phyloP scores from a whole-genome alignment of 257 asterid species.

The Solanum peruvianum region DNA sequence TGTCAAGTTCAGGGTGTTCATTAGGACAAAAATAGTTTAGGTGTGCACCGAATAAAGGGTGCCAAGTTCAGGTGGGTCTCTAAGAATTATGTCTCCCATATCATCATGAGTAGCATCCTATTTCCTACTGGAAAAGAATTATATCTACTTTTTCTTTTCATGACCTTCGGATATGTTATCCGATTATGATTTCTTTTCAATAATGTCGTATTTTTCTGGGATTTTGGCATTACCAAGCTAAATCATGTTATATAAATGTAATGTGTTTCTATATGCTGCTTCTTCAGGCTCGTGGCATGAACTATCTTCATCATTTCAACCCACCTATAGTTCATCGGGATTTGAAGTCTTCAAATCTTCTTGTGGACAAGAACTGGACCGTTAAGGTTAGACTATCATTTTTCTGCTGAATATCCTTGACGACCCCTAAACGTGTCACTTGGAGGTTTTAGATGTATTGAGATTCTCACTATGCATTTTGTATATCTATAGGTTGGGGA shows the following conservation, averaged over 20 bases:
- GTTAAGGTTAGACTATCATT: constrained; percentile 57
- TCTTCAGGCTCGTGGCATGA: constrained; percentile 88
- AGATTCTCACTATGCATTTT: not conserved
- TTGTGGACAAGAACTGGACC: constrained; percentile 94
- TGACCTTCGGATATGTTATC: not conserved
- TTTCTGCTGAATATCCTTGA: not conserved
- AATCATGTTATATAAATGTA: not conserved
- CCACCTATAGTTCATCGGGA: constrained; percentile 96
- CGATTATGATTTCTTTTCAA: not conserved
- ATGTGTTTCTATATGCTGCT: not conserved
- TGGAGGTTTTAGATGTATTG: not conserved
- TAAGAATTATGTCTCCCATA: not conserved
- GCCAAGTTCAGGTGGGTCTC: not conserved
- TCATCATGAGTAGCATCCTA: not conserved
- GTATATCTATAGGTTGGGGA: constrained; percentile 69
- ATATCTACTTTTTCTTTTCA: not conserved
- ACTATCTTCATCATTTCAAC: constrained; percentile 79
- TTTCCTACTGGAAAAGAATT: not conserved
- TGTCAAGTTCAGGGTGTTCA: not conserved
- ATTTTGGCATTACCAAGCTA: not conserved
- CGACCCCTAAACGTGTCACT: not conserved
- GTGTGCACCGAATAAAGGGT: not conserved
- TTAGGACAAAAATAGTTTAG: not conserved
- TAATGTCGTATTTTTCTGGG: not conserved
- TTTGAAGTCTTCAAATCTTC: constrained; percentile 95